phyloP scores from a whole-genome alignment of 257 asterid species.

The Rauvolfia tetraphylla region DNA sequence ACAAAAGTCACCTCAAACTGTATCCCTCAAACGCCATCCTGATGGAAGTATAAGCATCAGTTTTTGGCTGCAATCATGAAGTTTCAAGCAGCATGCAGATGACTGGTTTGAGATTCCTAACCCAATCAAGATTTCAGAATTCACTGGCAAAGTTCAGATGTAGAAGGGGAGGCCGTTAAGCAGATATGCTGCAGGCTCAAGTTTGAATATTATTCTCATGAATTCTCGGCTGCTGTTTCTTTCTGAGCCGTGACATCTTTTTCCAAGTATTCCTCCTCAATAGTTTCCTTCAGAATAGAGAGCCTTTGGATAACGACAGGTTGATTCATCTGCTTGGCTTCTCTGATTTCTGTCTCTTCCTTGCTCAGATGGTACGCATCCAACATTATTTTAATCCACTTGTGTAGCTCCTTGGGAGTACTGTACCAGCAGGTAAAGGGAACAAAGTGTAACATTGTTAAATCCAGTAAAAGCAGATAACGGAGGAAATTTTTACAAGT shows the following conservation, averaged over 20 bases:
- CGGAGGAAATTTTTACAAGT: not conserved
- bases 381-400: constrained; percentile 86
- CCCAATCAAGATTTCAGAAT: constrained; percentile 1
- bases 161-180: not conserved
- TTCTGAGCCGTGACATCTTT: constrained; percentile 30
- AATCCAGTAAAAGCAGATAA: not conserved
- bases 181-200: not conserved
- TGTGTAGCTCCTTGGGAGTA: constrained; percentile 90
- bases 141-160: not conserved
- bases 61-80: not conserved
- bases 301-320: constrained; percentile 91
- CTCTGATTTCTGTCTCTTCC: constrained; percentile 87
- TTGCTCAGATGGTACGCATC: constrained; percentile 77
- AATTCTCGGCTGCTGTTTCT: not conserved
- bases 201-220: not conserved
- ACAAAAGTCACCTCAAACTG: not conserved
- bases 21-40: not conserved
- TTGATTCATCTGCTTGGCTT: constrained; percentile 74
- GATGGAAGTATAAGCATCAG: not conserved
- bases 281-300: constrained; percentile 72
- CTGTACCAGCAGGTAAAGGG: constrained; percentile 36
- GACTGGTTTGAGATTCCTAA: not conserved
- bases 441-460: not conserved
- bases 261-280: constrained; percentile 86
- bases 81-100: not conserved